Evolutionary conservation across 371 early-diverging fungal species (phyloP).

Genomic region (Mortierella sp.): DNA sequence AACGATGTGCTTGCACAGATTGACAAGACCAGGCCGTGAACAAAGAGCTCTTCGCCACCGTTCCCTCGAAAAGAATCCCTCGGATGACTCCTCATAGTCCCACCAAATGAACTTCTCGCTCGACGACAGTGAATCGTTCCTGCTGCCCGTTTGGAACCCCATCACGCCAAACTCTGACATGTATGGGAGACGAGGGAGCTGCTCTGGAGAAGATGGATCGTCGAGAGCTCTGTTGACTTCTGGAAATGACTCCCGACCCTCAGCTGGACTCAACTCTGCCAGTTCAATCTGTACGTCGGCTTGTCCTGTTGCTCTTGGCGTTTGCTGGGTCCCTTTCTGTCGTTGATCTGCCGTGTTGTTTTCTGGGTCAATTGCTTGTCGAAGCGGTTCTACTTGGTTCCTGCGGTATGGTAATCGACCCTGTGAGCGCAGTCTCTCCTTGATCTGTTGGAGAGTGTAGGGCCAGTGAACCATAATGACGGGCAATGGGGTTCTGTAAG

Average conservation of each 20-base stretch:
- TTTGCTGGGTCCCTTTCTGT: background rate
- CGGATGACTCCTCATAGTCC: slow-evolving; percentile 20
- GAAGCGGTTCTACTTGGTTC: background rate
- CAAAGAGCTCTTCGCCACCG: slow-evolving; percentile 26
- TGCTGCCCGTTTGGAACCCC: slow-evolving; percentile 16
- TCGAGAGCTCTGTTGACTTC: background rate
- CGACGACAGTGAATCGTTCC: slow-evolving; percentile 17
- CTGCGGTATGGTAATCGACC: slow-evolving; percentile 6
- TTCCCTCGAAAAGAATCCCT: slow-evolving; percentile 14
- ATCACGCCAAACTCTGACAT: slow-evolving; percentile 20
- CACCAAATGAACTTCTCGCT: slow-evolving; percentile 27
- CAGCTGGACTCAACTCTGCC: background rate
- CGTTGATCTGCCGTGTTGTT: background rate
- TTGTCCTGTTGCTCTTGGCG: background rate
- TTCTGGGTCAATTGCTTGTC: background rate
- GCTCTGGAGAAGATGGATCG: background rate
- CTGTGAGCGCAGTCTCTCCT: slow-evolving; percentile 14
- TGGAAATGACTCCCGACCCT: background rate
- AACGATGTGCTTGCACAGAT: slow-evolving; percentile 11
- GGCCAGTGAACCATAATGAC: slow-evolving; percentile 20
- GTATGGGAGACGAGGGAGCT: background rate
- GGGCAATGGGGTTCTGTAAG: background rate
- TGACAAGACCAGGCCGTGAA: slow-evolving; percentile 18
- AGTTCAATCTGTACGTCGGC: background rate
- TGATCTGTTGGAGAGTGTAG: slow-evolving; percentile 12